A percentile compares a stretch with the other conserved stretches of the same genome.
phyloP scores from a whole-genome alignment of 495 filamentous ascomycete genomes.

The Aspergillus funiculosus region DNA sequence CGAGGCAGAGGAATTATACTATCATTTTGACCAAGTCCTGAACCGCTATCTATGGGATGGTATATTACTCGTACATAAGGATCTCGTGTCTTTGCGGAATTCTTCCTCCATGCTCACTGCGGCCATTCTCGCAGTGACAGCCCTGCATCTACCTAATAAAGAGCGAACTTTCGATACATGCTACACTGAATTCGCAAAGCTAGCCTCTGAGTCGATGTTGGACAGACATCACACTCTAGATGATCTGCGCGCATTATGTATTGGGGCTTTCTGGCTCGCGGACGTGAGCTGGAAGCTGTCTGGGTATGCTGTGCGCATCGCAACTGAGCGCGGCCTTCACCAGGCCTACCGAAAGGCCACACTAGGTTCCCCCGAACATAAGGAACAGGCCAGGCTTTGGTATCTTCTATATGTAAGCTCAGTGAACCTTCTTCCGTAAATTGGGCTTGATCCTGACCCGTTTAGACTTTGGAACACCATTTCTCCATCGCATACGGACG shows the following conservation, averaged over 20 bases:
- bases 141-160: constrained; percentile 45
- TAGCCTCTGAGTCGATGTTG: constrained; percentile 50
- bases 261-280: constrained; percentile 51
- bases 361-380: constrained; percentile 40
- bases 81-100: constrained; percentile 39
- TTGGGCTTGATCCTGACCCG: constrained; percentile 14
- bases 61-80: constrained; percentile 40
- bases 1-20: constrained; percentile 47
- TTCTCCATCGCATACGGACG: constrained; percentile 51
- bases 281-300: constrained; percentile 54
- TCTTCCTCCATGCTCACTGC: constrained; percentile 48
- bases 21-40: constrained; percentile 46
- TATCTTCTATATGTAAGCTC: constrained; percentile 49
- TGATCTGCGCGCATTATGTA: constrained; percentile 48
- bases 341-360: constrained; percentile 47
- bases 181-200: constrained; percentile 47
- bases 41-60: constrained; percentile 53
- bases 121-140: constrained; percentile 47
- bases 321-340: constrained; percentile 47
- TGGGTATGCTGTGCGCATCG: constrained; percentile 52
- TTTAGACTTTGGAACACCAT: constrained; percentile 49
- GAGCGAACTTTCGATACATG: constrained; percentile 45
- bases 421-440: not conserved
- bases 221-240: constrained; percentile 45
- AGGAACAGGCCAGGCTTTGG: constrained; percentile 44